A percentile compares a stretch with the other conserved stretches of the same genome.
phyloP scores from a whole-genome alignment of 768 basidiomycete genomes.

The Arthromyces matolae region DNA sequence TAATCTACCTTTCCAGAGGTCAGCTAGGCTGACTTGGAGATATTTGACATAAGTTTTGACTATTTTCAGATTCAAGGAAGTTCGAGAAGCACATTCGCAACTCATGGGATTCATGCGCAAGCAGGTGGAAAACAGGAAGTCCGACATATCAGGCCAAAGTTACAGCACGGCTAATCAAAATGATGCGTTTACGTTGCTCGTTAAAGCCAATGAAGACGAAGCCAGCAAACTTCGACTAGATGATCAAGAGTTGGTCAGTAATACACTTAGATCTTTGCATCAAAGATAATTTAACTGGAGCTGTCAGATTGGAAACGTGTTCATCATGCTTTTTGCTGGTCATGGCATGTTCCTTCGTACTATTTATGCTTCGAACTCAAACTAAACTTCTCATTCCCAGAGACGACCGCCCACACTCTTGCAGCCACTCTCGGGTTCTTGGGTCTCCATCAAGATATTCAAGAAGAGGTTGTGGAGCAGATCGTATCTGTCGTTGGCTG shows the following conservation, averaged over 20 bases:
- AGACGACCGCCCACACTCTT: conserved; percentile 43
- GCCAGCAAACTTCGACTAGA: conserved; percentile 34
- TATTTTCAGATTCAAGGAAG: conserved; percentile 23
- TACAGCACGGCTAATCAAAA: conserved; percentile 6
- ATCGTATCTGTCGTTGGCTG: conserved; percentile 32
- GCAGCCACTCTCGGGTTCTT: conserved; percentile 42
- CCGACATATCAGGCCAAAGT: conserved; percentile 20
- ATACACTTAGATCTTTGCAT: background rate
- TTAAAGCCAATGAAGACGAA: conserved; percentile 45
- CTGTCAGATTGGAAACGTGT: conserved; percentile 49
- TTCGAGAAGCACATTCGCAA: conserved; percentile 27
- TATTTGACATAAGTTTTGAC: background rate
- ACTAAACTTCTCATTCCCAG: conserved; percentile 17
- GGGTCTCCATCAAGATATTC: conserved; percentile 38
- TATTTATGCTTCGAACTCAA: background rate
- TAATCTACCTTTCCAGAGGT: conserved; percentile 34
- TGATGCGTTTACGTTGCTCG: conserved; percentile 41
- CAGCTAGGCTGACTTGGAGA: conserved; percentile 1
- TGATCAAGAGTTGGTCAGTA: conserved; percentile 37
- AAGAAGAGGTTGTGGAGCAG: conserved; percentile 39
- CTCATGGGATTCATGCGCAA: conserved; percentile 35
- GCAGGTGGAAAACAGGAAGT: conserved; percentile 33
- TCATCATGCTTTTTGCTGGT: conserved; percentile 52
- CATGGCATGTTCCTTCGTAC: conserved; percentile 36
- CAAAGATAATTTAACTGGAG: background rate